These are phyloP conservation scores for Scopulariopsis brevicaulis DNA, from an alignment of 2,329 filamentous ascomycete genomes.

Conservation along the genomic window DNA sequence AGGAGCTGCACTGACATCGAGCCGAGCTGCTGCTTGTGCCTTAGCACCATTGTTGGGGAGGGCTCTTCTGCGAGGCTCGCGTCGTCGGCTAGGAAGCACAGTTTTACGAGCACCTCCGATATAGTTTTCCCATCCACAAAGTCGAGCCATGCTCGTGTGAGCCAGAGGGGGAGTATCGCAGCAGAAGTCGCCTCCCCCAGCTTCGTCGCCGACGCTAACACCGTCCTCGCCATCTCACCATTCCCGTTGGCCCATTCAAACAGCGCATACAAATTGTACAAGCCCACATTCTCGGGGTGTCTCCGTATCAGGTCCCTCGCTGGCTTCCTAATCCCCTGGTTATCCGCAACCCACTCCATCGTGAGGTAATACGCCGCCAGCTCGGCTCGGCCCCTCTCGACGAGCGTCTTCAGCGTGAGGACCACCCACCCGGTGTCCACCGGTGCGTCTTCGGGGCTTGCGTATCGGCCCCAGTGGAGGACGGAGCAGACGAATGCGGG, in stretches of 20 bases:
- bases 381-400: conserved; percentile 22
- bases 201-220: conserved; percentile 40
- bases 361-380: conserved; percentile 62
- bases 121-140: conserved; percentile 22
- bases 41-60: conserved; percentile 34
- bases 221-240: conserved; percentile 43
- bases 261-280: conserved; percentile 74
- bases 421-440: conserved; percentile 35
- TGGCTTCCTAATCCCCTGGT: conserved; percentile 48
- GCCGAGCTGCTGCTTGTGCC: conserved; percentile 37
- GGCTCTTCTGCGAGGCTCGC: conserved; percentile 9
- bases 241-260: conserved; percentile 54
- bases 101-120: conserved; percentile 18
- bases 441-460: background rate
- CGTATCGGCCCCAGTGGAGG: background rate
- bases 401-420: conserved; percentile 46
- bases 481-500: conserved; percentile 1
- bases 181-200: background rate
- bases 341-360: conserved; percentile 47
- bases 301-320: conserved; percentile 66
- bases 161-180: background rate
- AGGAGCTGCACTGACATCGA: conserved; percentile 44
- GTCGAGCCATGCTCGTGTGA: conserved; percentile 56
- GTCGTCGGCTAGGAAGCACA: conserved; percentile 27
- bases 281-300: conserved; percentile 46